Base-by-base conservation (phyloP, 129 eudicot species). In the Lactuca saligna region DNA sequence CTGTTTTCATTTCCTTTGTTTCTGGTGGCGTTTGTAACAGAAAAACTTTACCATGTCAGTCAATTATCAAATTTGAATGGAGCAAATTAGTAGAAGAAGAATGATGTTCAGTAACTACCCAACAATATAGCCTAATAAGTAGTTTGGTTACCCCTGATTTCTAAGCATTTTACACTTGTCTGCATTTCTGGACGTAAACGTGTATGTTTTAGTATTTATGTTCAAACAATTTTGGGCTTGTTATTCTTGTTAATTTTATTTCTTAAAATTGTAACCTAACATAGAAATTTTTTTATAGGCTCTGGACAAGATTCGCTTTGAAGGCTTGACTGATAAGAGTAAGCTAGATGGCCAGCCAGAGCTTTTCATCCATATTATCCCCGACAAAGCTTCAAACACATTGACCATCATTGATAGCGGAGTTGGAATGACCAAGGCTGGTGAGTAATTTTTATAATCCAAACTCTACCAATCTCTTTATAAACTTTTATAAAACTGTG, bases 351-450 rank as follows among this genome's bases (percentile, higher is more conserved):
- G 81, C 0, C 97, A 91, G 49, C 97, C 91, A 0, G 97, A 91
- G 77, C 88, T 91, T 41, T 91, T 88, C 77, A 91, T 91, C 68
- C 97, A 88, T 59, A 86, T 91, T n/a, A 79, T 91, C 39, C 97
- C 97, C 1, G 96, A 91, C 76, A 91, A 91, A 77, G 57, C 94
- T 56, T 85, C 65, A 72, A 88, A 88, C 80, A 78, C 94, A 0
- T 37, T 91, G 81, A 70, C 97, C 3, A 88, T 91, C 33, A 63
- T 91, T 71, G 97, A 91, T 63, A 91, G 97, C 72, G 97, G 97
- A 61, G 75, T 91, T 65, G 96, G 97, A 25, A 91, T 91, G 97
- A 88, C 97, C 62, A 91, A 91, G 54, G 91, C 97, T 80, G 97
- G 97, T 91, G 71, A 61, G 90, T 72, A 42, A 10, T 3, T 8